These are phyloP conservation scores for Termitomyces bulborhizus DNA, from an alignment of 768 basidiomycete genomes.

Conservation along the genomic window DNA sequence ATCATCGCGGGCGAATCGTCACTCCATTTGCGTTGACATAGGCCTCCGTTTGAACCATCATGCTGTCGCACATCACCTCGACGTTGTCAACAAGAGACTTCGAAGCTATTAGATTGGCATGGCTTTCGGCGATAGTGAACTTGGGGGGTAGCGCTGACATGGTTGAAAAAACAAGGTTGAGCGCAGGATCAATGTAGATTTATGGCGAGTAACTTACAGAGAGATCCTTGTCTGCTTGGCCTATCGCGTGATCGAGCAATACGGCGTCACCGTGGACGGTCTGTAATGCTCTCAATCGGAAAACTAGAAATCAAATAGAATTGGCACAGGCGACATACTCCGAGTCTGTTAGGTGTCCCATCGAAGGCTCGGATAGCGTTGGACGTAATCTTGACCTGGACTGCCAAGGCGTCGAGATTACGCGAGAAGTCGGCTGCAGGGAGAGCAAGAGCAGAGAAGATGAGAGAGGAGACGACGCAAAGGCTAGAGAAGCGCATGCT, in stretches of 20 bases:
- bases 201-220: neutral
- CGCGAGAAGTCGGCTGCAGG: neutral
- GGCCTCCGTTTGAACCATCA: too few relatives aligned
- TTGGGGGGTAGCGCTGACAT: neutral
- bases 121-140: neutral
- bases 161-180: neutral
- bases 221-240: accelerated
- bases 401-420: neutral
- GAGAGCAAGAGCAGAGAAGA: neutral
- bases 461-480: neutral
- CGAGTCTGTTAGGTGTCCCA: neutral
- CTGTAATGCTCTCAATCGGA: neutral
- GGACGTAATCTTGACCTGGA: neutral
- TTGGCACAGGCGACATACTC: neutral
- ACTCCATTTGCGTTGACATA: too few relatives aligned
- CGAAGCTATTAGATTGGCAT: neutral
- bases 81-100: too few relatives aligned
- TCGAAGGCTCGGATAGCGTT: neutral
- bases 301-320: too few relatives aligned
- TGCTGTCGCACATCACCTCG: too few relatives aligned
- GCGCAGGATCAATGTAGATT: neutral
- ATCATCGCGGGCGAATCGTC: too few relatives aligned
- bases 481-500: neutral
- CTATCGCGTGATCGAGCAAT: neutral
- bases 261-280: neutral